These are phyloP conservation scores for Fraxinus angustifolia DNA, from an alignment of 305 asterid species.

Conservation along the genomic window DNA sequence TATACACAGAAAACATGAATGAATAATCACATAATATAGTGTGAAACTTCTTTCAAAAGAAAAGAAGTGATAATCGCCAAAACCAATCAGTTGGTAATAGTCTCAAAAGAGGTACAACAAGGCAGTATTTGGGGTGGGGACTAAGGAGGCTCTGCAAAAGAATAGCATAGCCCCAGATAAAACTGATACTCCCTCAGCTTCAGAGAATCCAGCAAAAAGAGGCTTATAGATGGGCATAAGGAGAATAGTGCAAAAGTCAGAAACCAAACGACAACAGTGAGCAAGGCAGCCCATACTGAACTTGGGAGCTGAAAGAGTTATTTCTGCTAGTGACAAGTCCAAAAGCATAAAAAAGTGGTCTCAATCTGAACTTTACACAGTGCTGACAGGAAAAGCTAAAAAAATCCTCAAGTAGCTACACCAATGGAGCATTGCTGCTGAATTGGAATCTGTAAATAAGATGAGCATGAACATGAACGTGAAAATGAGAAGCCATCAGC, in stretches of 20 bases:
- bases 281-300: constrained; percentile 7
- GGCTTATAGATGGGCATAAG: too few species aligned
- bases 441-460: constrained; percentile 20
- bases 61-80: neutral
- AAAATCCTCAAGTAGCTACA: constrained; percentile 33
- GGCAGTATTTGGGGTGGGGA: too few species aligned
- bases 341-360: constrained; percentile 17
- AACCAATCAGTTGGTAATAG: too few species aligned
- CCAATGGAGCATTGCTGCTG: constrained; percentile 28
- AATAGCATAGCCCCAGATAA: too few species aligned
- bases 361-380: constrained; percentile 23
- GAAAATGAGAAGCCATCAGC: constrained; percentile 17
- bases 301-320: constrained; percentile 15
- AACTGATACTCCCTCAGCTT: too few species aligned
- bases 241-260: neutral
- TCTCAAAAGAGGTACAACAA: too few species aligned
- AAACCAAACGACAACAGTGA: neutral
- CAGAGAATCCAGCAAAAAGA: too few species aligned
- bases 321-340: constrained; percentile 11
- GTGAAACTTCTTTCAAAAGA: neutral
- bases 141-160: too few species aligned
- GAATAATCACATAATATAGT: neutral
- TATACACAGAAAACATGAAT: neutral
- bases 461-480: constrained; percentile 8
- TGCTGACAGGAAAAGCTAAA: neutral